Evolutionary conservation across 192 early-diverging fungal genomes (phyloP).

Genomic region (Geranomyces variabilis): DNA sequence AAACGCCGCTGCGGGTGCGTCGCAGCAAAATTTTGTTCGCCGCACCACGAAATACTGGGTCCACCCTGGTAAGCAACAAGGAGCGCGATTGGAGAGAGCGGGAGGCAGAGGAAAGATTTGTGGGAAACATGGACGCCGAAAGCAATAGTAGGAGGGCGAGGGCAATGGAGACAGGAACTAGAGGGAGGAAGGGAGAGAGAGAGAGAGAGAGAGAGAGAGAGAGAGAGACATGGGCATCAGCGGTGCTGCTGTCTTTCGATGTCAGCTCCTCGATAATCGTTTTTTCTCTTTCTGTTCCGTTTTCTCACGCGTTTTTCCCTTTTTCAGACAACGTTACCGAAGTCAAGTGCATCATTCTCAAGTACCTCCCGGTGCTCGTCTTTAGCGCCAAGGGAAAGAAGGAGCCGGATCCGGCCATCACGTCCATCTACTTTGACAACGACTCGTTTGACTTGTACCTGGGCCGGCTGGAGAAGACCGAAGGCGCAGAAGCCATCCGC

Average conservation of each 20-base stretch:
- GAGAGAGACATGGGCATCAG: too few relatives aligned
- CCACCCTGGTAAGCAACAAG: conserved; percentile 63
- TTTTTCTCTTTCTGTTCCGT: too few relatives aligned
- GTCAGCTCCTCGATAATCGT: too few relatives aligned
- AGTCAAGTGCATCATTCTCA: conserved; percentile 87
- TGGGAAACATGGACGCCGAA: too few relatives aligned
- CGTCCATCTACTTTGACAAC: conserved; percentile 94
- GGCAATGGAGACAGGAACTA: too few relatives aligned
- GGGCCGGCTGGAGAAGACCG: conserved; percentile 82
- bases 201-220: too few relatives aligned
- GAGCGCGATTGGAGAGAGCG: too few relatives aligned
- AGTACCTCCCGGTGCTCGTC: conserved; percentile 87
- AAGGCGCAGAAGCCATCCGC: conserved; percentile 80
- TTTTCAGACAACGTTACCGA: conserved; percentile 85
- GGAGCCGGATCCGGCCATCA: conserved; percentile 84
- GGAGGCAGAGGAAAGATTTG: too few relatives aligned
- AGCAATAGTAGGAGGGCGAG: too few relatives aligned
- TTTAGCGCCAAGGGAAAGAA: conserved; percentile 70
- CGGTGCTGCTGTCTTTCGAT: too few relatives aligned
- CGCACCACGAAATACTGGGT: conserved; percentile 95
- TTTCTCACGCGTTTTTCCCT: too few relatives aligned
- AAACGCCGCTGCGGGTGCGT: conserved; percentile 35
- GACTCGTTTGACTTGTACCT: conserved; percentile 84
- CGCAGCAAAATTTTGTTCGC: conserved; percentile 73
- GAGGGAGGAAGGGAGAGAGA: too few relatives aligned